These are phyloP conservation scores for Aspergillus avenaceus DNA, from an alignment of 495 filamentous ascomycete species.

Conservation along the genomic window DNA sequence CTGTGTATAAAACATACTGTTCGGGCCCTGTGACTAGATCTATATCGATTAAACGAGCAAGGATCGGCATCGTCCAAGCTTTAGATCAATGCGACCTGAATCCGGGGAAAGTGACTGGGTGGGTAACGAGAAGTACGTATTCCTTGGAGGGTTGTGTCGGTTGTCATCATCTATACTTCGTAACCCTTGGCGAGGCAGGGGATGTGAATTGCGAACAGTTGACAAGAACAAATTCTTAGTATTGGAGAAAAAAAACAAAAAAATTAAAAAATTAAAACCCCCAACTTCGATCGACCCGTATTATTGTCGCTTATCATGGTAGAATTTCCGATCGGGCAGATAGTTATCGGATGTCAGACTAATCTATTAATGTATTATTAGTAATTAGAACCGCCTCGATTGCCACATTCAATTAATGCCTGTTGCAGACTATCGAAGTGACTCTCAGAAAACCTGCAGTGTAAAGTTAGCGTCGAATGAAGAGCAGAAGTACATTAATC, in stretches of 20 bases:
- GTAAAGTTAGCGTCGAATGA: neutral
- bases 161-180: neutral
- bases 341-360: neutral
- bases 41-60: neutral
- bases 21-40: neutral
- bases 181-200: neutral
- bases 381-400: neutral
- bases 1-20: conserved; percentile 3
- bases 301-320: neutral
- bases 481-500: too few relatives aligned
- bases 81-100: conserved; percentile 10
- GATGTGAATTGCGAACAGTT: neutral
- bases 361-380: neutral
- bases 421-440: neutral
- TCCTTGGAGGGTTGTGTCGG: neutral
- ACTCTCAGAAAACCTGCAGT: neutral
- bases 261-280: too few relatives aligned
- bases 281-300: neutral
- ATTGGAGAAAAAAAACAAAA: too few relatives aligned
- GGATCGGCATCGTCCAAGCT: conserved; percentile 13
- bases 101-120: conserved; percentile 5
- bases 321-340: neutral
- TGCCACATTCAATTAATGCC: neutral
- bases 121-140: neutral
- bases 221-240: too few relatives aligned